phyloP scores from a whole-genome alignment of 2,329 filamentous ascomycete genomes.

The Pseudogymnoascus sp. region DNA sequence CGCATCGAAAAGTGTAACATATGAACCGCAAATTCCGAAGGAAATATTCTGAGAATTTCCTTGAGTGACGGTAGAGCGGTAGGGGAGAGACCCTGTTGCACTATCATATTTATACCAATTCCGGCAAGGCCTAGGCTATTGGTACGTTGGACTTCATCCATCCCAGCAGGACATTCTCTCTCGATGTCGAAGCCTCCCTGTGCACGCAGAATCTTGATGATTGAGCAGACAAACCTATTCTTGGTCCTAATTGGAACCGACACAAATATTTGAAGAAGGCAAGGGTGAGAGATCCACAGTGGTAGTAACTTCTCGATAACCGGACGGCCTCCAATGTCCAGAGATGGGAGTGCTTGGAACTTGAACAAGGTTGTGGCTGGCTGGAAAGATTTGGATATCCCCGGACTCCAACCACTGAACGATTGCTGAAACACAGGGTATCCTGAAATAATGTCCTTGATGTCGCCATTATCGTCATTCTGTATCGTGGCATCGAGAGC shows the following conservation, averaged over 20 bases:
- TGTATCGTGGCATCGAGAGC: constrained; percentile 17
- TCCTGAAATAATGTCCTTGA: constrained; percentile 12
- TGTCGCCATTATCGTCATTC: constrained; percentile 9
- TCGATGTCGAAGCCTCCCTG: constrained; percentile 33
- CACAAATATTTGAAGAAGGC: constrained; percentile 31
- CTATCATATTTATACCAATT: constrained; percentile 27
- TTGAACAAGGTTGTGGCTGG: neutral
- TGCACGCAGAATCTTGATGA: constrained; percentile 32
- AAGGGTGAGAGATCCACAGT: constrained; percentile 31
- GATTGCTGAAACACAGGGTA: constrained; percentile 9
- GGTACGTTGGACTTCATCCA: constrained; percentile 30
- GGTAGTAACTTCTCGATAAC: constrained; percentile 25
- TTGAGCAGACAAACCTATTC: constrained; percentile 26
- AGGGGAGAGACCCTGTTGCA: neutral
- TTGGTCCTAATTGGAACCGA: constrained; percentile 30
- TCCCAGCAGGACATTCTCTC: constrained; percentile 30
- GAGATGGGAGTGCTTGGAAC: neutral
- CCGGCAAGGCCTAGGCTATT: constrained; percentile 27
- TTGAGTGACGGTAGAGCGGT: constrained; percentile 20
- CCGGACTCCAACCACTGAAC: neutral
- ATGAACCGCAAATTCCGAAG: constrained; percentile 21
- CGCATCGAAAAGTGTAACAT: constrained; percentile 21
- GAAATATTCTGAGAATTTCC: constrained; percentile 18
- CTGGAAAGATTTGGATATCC: neutral
- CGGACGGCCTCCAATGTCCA: constrained; percentile 11